Evolutionary conservation across 176 grass and related monocot genomes (phyloP).

Genomic region (Carex parvula): DNA sequence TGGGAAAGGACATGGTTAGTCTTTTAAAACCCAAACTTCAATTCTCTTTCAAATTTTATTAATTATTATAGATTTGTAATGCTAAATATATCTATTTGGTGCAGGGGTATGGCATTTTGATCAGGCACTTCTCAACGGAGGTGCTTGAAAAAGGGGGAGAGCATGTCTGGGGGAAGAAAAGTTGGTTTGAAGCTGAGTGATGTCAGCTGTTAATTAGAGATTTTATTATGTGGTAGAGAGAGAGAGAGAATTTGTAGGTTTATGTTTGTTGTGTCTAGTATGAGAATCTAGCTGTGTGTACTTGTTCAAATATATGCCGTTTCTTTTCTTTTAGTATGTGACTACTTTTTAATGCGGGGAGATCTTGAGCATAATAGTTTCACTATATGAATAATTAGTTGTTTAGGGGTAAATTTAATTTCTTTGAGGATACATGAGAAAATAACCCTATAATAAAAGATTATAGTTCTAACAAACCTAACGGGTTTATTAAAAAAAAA

Average conservation of each 20-base stretch:
- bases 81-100: slow-evolving; percentile 10
- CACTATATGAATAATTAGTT: too few relatives aligned
- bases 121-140: slow-evolving; percentile 64
- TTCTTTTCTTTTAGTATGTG: neutral
- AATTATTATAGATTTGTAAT: neutral
- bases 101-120: slow-evolving; percentile 94
- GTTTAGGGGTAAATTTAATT: too few relatives aligned
- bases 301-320: neutral
- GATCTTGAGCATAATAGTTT: neutral
- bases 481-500: too few relatives aligned
- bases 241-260: neutral
- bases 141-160: slow-evolving; percentile 14
- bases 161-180: neutral
- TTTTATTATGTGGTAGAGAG: neutral
- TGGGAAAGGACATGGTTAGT: slow-evolving; percentile 82
- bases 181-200: neutral
- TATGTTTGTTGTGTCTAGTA: slow-evolving; percentile 13
- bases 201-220: neutral
- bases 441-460: too few relatives aligned
- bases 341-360: neutral
- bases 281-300: neutral
- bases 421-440: too few relatives aligned
- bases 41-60: neutral
- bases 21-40: neutral
- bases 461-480: too few relatives aligned